Conservation (phyloP, 78 protist species). For the Chrysochromulina parva region DNA sequence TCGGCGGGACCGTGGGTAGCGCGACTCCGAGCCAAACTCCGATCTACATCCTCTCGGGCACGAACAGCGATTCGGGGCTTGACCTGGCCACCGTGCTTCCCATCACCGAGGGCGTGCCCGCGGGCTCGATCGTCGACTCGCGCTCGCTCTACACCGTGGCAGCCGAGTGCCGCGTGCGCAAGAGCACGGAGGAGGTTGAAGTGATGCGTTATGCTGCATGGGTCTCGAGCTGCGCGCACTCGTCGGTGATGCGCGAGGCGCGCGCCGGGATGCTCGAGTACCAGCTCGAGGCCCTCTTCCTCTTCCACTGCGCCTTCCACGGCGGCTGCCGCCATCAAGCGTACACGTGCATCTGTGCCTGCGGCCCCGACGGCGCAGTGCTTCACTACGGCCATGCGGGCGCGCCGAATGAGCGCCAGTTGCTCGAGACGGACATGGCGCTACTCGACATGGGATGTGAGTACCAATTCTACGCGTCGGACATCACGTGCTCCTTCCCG, state of each 20-base stretch:
- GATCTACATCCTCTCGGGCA: background rate
- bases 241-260: conserved; percentile 4
- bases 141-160: too few species aligned
- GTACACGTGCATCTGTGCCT: background rate
- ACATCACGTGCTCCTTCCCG: conserved; percentile 67
- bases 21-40: background rate
- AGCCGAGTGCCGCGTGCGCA: conserved; percentile 68
- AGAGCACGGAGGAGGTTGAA: conserved; percentile 69
- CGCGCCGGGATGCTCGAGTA: background rate
- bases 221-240: conserved; percentile 51
- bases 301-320: background rate
- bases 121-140: background rate
- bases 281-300: background rate
- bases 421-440: conserved; percentile 30
- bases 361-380: background rate
- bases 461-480: conserved; percentile 61
- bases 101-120: background rate
- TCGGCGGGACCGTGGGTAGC: background rate
- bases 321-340: background rate
- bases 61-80: background rate
- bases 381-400: background rate
- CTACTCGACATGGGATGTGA: conserved; percentile 69
- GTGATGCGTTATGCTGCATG: conserved; percentile 58
- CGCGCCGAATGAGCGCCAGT: conserved; percentile 31
- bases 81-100: background rate